Evolutionary conservation across 2,329 filamentous ascomycete genomes (phyloP).

Genomic region (Dissoconium aciculare): DNA sequence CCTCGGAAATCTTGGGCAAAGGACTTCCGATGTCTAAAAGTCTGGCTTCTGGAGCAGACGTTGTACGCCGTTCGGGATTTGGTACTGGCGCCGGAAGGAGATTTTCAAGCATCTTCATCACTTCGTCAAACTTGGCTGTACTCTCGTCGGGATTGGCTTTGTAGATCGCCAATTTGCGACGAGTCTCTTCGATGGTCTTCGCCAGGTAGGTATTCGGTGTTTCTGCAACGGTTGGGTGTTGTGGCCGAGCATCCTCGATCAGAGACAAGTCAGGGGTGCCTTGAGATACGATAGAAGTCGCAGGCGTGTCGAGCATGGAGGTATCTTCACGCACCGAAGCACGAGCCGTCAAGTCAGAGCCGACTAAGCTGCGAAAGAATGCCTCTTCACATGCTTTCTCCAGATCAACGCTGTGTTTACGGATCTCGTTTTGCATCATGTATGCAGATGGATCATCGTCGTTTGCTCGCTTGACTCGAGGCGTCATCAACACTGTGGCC

Average conservation of each 20-base stretch:
- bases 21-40: no score
- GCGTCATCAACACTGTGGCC: slow-evolving; percentile 14
- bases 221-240: slow-evolving; percentile 21
- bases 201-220: slow-evolving; percentile 39
- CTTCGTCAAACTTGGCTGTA: slow-evolving; percentile 41
- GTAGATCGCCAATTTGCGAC: slow-evolving; percentile 39
- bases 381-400: slow-evolving; percentile 85
- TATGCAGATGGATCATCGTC: slow-evolving; percentile 32
- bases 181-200: slow-evolving; percentile 43
- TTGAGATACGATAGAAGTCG: no score
- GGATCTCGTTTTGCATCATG: slow-evolving; percentile 59
- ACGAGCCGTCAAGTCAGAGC: slow-evolving; percentile 34
- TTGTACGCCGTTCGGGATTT: slow-evolving; percentile 25
- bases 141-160: slow-evolving; percentile 33
- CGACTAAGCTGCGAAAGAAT: slow-evolving; percentile 56
- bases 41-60: slow-evolving; percentile 31
- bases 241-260: no score
- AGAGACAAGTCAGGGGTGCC: no score
- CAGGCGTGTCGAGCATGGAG: slow-evolving; percentile 17
- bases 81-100: slow-evolving; percentile 18
- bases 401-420: slow-evolving; percentile 70
- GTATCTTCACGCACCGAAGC: slow-evolving; percentile 23
- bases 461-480: slow-evolving; percentile 25
- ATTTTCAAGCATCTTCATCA: slow-evolving; percentile 35
- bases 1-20: slow-evolving; percentile 39